Base-by-base conservation (phyloP, 2,329 filamentous ascomycete species). In the Zasmidium cellare region DNA sequence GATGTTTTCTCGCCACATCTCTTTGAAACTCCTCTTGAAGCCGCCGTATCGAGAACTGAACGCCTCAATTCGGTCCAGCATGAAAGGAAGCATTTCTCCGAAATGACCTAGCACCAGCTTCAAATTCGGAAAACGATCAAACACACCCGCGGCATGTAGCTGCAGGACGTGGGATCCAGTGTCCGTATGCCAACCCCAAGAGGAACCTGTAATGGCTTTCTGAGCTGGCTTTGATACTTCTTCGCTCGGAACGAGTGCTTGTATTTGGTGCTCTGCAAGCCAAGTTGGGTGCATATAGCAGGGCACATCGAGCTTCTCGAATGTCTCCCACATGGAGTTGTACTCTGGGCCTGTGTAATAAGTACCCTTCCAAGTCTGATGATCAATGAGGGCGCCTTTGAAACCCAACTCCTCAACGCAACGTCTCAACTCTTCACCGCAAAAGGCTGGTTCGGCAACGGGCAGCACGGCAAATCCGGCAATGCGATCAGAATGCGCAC, bases 41-140 rank as follows among this genome's bases (percentile, higher is more conserved):
- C 69, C 63, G 14, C 68, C 68, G 56, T 69, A 72, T 5, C 68
- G 64, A 68, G 58, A 49, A 50, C 65, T 55, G 28, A 70, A 58
- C 41, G 66, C 63, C 24, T 69, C 57, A 38, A 79, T 76, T 1
- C 83, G 75, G 46, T 84, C 77, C 9, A 86, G 71, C 73, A 82
- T 78, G 62, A 82, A 85, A 0, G 84, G 83, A 0, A 87, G 67
- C 76, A 83, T 78, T 70, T 84, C 82, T 12, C 82, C 82, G 72
- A 83, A 80, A 65, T 84, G 82, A 0, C 82, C 82, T 28, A 84
- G 71, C 9, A 86, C 72, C 46, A 87, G 73, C 65, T 85, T 84
- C 7, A 87, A 66, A 19, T 67, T 71, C 0, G 83, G 82, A 45
- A 79, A 80, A 3, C 75, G 71, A 66, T 86, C 84, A 59, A 87